A percentile compares a stretch with the other conserved stretches of the same genome.
phyloP scores from a whole-genome alignment of 306 rosid genomes.

The Pterocarpus santalinus region DNA sequence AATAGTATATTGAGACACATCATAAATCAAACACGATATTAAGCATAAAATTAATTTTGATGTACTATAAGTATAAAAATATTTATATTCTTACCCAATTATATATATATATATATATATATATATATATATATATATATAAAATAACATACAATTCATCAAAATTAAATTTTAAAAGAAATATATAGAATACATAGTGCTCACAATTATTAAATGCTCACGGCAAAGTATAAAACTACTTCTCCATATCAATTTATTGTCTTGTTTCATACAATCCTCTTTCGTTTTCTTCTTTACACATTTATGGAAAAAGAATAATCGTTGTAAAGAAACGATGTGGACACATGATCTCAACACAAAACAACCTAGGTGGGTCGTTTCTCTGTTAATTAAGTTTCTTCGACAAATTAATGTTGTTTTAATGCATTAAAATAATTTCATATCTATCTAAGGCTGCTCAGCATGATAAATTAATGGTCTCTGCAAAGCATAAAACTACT shows the following conservation, averaged over 20 bases:
- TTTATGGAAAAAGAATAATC: not conserved
- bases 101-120: no score
- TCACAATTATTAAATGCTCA: conserved; percentile 34
- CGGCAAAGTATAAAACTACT: conserved; percentile 22
- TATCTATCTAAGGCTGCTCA: conserved; percentile 37
- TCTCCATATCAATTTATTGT: conserved; percentile 44
- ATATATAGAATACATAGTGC: not conserved
- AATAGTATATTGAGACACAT: no score
- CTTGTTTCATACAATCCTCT: conserved; percentile 29
- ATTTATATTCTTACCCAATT: no score
- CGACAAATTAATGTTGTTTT: conserved; percentile 18
- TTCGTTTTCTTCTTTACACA: conserved; percentile 34
- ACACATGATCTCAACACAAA: conserved; percentile 33
- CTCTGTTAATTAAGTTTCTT: conserved; percentile 25
- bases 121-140: no score
- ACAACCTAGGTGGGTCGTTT: conserved; percentile 41
- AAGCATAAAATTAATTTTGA: no score
- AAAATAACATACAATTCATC: not conserved
- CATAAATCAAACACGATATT: no score
- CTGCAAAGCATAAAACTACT: conserved; percentile 51
- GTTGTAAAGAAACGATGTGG: conserved; percentile 26
- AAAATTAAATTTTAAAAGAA: not conserved
- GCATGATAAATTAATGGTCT: conserved; percentile 43
- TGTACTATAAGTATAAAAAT: no score
- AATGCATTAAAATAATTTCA: conserved; percentile 34